These are phyloP conservation scores for Colletotrichum sp. DNA, from an alignment of 2,329 filamentous ascomycete species.

Conservation along the genomic window DNA sequence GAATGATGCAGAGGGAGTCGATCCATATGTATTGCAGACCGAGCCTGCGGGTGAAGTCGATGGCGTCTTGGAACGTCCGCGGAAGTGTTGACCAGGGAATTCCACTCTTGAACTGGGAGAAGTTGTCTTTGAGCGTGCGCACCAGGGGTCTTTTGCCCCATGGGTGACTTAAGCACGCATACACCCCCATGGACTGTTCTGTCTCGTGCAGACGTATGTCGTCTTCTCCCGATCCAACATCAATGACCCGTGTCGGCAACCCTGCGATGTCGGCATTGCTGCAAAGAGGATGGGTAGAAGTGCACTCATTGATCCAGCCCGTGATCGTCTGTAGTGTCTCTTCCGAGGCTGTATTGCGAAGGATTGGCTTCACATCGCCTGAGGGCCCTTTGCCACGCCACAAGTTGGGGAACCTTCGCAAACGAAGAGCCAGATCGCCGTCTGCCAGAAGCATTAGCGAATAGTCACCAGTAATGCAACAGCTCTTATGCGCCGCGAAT, in stretches of 20 bases:
- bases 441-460: background rate
- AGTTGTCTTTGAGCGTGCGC: background rate
- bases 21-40: slow-evolving; percentile 25
- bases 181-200: background rate
- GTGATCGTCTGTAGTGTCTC: background rate
- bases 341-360: background rate
- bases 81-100: background rate
- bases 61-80: slow-evolving; percentile 23
- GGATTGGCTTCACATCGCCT: background rate
- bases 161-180: background rate
- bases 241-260: background rate
- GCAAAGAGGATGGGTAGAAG: background rate
- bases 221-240: background rate
- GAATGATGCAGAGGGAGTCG: slow-evolving; percentile 27
- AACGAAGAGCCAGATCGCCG: background rate
- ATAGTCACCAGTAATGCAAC: background rate
- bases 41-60: slow-evolving; percentile 14
- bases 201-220: background rate
- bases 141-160: background rate
- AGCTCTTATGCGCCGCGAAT: background rate
- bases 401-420: background rate
- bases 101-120: background rate
- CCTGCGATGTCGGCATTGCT: background rate
- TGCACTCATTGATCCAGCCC: background rate
- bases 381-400: background rate